A percentile compares a stretch with the other conserved stretches of the same genome.
Evolutionary conservation across 164 flowering plant species (phyloP).

Genomic region (Dillenia suffruticosa): DNA sequence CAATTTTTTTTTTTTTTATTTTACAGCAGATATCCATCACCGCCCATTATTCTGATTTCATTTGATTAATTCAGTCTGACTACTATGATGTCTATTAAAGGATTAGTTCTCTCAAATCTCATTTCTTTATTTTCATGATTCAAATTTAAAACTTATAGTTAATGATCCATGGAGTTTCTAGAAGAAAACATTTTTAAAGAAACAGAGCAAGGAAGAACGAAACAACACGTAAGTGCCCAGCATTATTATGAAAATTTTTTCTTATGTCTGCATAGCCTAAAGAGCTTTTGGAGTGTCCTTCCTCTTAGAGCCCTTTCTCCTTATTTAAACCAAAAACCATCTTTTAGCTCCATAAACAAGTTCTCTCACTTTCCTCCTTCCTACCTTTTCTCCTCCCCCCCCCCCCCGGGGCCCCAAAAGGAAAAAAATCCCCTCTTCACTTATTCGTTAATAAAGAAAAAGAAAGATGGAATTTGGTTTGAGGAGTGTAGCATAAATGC

Average conservation of each 20-base stretch:
- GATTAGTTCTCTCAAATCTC: no score
- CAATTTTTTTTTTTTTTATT: no score
- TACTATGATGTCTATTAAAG: no score
- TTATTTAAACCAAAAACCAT: conserved; percentile 8
- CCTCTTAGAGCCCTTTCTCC: conserved; percentile 37
- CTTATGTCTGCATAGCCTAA: conserved; percentile 19
- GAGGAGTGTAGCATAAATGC: conserved; percentile 45
- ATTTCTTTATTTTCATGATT: no score
- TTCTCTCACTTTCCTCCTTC: conserved; percentile 5
- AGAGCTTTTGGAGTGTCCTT: conserved; percentile 10
- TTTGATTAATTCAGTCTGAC: no score
- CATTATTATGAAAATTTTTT: conserved; percentile 10
- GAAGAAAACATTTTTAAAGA: not conserved
- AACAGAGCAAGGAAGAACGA: not conserved
- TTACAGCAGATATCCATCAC: no score
- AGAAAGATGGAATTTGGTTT: conserved; percentile 38
- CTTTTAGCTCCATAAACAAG: conserved; percentile 11
- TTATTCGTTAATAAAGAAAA: no score
- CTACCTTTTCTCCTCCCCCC: conserved; percentile 8
- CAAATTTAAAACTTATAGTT: no score
- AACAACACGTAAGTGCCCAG: conserved; percentile 25
- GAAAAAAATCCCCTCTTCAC: no score
- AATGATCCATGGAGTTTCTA: no score
- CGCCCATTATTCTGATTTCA: no score
- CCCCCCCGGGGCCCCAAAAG: not conserved